These are phyloP conservation scores for Haematococcus sp. DNA, from an alignment of 139 green algal genomes.

Conservation along the genomic window DNA sequence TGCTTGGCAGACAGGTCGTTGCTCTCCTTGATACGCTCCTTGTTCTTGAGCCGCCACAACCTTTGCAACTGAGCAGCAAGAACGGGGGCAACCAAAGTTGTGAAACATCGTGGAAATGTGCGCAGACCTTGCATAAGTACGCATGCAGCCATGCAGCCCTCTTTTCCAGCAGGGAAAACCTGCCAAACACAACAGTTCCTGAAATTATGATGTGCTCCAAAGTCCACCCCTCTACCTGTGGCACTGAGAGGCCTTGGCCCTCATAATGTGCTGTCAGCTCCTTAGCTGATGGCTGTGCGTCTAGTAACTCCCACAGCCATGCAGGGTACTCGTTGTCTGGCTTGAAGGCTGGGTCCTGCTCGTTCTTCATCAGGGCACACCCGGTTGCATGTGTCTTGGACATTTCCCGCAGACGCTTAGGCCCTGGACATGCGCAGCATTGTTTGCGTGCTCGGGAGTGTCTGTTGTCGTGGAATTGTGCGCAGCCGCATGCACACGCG, in stretches of 20 bases:
- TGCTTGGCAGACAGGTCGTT: conserved; percentile 44
- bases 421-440: conserved; percentile 36
- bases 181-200: not conserved
- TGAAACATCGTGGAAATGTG: too few relatives aligned
- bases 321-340: conserved; percentile 56
- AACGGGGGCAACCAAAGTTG: too few relatives aligned
- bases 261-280: conserved; percentile 53
- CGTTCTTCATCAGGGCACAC: conserved; percentile 50
- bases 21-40: conserved; percentile 50
- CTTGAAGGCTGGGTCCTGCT: conserved; percentile 48
- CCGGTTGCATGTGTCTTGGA: conserved; percentile 45
- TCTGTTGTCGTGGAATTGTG: too few relatives aligned
- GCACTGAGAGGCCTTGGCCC: conserved; percentile 29
- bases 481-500: too few relatives aligned
- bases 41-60: conserved; percentile 63
- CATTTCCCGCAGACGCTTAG: conserved; percentile 36
- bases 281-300: conserved; percentile 32
- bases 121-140: too few relatives aligned
- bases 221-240: too few relatives aligned
- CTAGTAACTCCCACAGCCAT: conserved; percentile 54
- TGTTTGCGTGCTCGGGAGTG: too few relatives aligned
- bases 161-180: not conserved
- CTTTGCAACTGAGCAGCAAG: conserved; percentile 37
- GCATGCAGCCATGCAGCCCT: not conserved
- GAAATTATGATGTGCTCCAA: too few relatives aligned